Conservation (phyloP, 23 red algal species). For the Porphyridium purpureum region DNA sequence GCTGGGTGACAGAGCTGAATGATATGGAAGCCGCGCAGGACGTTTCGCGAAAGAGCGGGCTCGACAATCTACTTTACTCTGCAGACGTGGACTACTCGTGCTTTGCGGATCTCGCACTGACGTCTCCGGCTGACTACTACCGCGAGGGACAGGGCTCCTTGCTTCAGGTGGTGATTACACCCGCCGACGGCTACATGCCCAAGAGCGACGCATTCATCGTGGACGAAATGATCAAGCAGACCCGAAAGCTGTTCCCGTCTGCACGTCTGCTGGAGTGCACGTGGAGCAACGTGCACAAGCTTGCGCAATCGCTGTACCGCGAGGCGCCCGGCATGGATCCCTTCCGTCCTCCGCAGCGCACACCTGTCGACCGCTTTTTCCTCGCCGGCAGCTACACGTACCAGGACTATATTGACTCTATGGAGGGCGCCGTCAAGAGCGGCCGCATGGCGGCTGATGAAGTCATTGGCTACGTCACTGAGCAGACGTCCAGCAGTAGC, state of each 20-base stretch:
- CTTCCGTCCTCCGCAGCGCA: slow-evolving; percentile 44
- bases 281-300: slow-evolving; percentile 74
- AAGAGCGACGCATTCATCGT: slow-evolving; percentile 39
- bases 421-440: slow-evolving; percentile 85
- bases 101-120: slow-evolving; percentile 81
- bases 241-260: slow-evolving; percentile 46
- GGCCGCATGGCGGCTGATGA: slow-evolving; percentile 58
- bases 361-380: slow-evolving; percentile 55
- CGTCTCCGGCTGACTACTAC: slow-evolving; percentile 84
- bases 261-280: slow-evolving; percentile 39
- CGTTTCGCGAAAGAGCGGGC: slow-evolving; percentile 11
- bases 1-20: slow-evolving; percentile 72
- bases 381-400: slow-evolving; percentile 91
- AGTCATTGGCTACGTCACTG: no score
- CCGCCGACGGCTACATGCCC: slow-evolving; percentile 59
- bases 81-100: slow-evolving; percentile 90
- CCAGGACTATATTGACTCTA: slow-evolving; percentile 91
- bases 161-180: slow-evolving; percentile 76
- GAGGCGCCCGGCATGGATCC: slow-evolving; percentile 63
- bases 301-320: slow-evolving; percentile 64
- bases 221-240: slow-evolving; percentile 28
- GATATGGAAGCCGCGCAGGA: slow-evolving; percentile 9
- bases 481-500: no score
- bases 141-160: slow-evolving; percentile 60
- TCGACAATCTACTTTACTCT: slow-evolving; percentile 83